Evolutionary conservation across 2,329 filamentous ascomycete genomes (phyloP), one percentile per base, ranked within the genome.

Genomic region (Massarina eburnea): DNA sequence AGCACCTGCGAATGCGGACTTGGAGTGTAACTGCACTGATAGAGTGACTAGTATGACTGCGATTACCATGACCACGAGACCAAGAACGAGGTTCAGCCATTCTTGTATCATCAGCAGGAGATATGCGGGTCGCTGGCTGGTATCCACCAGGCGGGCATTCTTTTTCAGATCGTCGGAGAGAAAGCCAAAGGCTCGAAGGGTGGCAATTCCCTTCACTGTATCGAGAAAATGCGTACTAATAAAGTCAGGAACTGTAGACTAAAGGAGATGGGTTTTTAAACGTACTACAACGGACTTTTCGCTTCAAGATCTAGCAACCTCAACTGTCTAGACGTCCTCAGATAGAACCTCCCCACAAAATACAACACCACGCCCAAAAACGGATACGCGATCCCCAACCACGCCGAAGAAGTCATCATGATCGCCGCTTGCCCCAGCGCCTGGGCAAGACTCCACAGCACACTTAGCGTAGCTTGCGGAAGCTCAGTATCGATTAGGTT

Each of bases 301-400:
- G 68, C 59, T 52, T 80, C 78, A 0, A 80, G 69, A 51, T 81
- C 78, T 3, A 80, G 58, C 10, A 78, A 63, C 39, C 79, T 68
- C 3, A 77, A 40, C 48, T 75, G 73, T 2, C 74, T 61, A 7
- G 72, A 72, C 9, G 73, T 75, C 3, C 68, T 66, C 4, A 76
- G 64, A 46, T 77, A 77, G 51, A 70, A 65, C 21, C 51, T 61
- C 42, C 73, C 69, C 4, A 77, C 58, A 30, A 62, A 35, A 45
- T 68, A 75, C 22, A 75, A 46, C 0, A 64, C 45, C 2, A 54
- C 47, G 18, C 64, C 36, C 7, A 72, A 48, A 22, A 70, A 48
- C 1, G 73, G 72, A 30, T 70, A 58, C 1, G 55, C 43, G 4
- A 64, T 55, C 1, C 64, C 70, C 3, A 67, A 58, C 27, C 67